Percentiles rank a stretch among this genome's conserved stretches.
These are phyloP conservation scores for Colletotrichum sp. DNA, from an alignment of 2,329 filamentous ascomycete genomes.

Conservation along the genomic window DNA sequence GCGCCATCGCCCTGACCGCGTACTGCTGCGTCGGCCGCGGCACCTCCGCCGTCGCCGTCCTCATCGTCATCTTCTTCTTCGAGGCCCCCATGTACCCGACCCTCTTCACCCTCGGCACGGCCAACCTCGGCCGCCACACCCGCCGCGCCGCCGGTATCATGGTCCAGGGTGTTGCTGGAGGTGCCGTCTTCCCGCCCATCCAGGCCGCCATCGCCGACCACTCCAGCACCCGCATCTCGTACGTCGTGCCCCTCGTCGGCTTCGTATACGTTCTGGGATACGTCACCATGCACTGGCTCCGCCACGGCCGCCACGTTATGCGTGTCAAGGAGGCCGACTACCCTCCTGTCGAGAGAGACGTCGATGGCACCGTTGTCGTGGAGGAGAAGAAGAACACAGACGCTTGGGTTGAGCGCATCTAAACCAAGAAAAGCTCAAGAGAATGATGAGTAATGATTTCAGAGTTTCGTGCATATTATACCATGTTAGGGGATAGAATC, in stretches of 20 bases:
- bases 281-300: slow-evolving; percentile 33
- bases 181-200: slow-evolving; percentile 60
- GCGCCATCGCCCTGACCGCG: slow-evolving; percentile 45
- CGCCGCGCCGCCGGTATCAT: slow-evolving; percentile 74
- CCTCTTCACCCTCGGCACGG: slow-evolving; percentile 62
- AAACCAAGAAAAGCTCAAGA: neutral
- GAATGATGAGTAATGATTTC: neutral
- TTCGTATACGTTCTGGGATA: slow-evolving; percentile 42
- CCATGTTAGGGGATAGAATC: neutral
- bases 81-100: slow-evolving; percentile 64
- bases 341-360: slow-evolving; percentile 17
- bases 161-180: slow-evolving; percentile 59
- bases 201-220: slow-evolving; percentile 50
- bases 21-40: slow-evolving; percentile 39
- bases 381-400: slow-evolving; percentile 6
- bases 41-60: slow-evolving; percentile 56
- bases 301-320: slow-evolving; percentile 33
- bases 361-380: neutral
- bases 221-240: slow-evolving; percentile 43
- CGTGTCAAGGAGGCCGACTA: slow-evolving; percentile 32
- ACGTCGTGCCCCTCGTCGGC: slow-evolving; percentile 46
- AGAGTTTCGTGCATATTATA: neutral
- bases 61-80: slow-evolving; percentile 62
- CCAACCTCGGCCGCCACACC: slow-evolving; percentile 72
- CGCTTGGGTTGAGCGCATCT: slow-evolving; percentile 4